Percentiles rank a stretch among this genome's conserved stretches.
These are phyloP conservation scores for Tylopilus subfusipes DNA, from an alignment of 768 basidiomycete species.

Conservation along the genomic window DNA sequence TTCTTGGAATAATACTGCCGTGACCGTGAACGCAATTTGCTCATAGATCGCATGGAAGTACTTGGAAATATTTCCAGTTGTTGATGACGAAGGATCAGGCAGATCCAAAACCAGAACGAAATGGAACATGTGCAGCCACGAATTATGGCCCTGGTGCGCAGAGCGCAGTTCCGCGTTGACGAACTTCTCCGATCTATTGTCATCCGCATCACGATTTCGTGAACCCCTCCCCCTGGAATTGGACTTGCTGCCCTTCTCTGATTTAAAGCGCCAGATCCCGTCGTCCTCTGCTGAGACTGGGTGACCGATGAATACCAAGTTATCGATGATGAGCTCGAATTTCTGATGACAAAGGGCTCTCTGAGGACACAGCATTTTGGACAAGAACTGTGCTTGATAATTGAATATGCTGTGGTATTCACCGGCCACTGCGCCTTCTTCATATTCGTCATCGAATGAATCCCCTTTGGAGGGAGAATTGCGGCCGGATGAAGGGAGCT, in stretches of 20 bases:
- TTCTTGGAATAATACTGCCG: conserved; percentile 89
- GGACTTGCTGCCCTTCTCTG: conserved; percentile 49
- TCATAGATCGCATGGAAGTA: conserved; percentile 88
- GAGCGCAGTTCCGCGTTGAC: conserved; percentile 35
- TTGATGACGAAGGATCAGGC: conserved; percentile 85
- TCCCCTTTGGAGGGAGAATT: conserved; percentile 49
- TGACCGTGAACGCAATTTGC: conserved; percentile 84
- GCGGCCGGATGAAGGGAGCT: conserved; percentile 46
- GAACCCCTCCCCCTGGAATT: conserved; percentile 56
- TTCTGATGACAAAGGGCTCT: conserved; percentile 85
- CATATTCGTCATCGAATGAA: conserved; percentile 33
- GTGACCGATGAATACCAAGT: conserved; percentile 91
- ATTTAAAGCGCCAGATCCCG: conserved; percentile 71
- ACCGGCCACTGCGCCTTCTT: conserved; percentile 34
- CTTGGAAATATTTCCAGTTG: conserved; percentile 69
- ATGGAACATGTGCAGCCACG: conserved; percentile 77
- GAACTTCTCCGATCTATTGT: conserved; percentile 31
- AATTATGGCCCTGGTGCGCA: conserved; percentile 27
- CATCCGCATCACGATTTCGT: conserved; percentile 39
- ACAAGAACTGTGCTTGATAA: conserved; percentile 78
- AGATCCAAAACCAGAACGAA: conserved; percentile 83
- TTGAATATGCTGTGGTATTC: conserved; percentile 74
- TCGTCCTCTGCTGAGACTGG: conserved; percentile 79
- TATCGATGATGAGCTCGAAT: conserved; percentile 89
- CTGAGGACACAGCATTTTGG: conserved; percentile 75